These are phyloP conservation scores for Rhodamnia rubescens DNA, from an alignment of 345 rosid genomes.

Conservation along the genomic window DNA sequence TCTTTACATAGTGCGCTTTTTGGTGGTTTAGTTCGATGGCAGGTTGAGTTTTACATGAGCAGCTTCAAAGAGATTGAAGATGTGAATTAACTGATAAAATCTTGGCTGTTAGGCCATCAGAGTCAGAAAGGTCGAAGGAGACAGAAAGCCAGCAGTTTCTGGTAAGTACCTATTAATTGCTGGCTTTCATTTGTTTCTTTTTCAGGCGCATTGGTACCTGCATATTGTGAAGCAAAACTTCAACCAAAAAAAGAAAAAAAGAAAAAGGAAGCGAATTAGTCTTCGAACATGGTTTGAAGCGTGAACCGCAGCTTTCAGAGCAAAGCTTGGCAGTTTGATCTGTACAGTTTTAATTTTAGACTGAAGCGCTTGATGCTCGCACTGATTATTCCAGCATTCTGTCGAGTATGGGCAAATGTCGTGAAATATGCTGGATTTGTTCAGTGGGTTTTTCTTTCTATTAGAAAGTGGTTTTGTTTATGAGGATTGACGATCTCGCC, in stretches of 20 bases:
- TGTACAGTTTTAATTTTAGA: background rate
- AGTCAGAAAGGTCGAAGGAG: background rate
- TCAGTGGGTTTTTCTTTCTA: background rate
- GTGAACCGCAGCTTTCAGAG: background rate
- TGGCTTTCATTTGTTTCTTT: conserved; percentile 42
- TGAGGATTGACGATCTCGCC: background rate
- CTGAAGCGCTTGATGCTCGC: background rate
- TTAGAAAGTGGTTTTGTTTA: background rate
- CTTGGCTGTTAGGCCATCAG: background rate
- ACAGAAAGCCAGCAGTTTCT: conserved; percentile 47
- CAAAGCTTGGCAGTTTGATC: background rate
- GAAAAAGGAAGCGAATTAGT: background rate
- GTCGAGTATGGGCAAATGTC: background rate
- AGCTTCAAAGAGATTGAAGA: conserved; percentile 4
- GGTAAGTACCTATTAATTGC: conserved; percentile 45
- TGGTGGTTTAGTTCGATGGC: conserved; percentile 3
- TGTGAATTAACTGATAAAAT: background rate
- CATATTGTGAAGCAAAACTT: background rate
- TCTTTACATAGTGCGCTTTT: conserved; percentile 18
- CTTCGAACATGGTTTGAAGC: background rate
- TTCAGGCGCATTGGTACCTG: conserved; percentile 25
- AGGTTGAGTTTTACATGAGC: conserved; percentile 27
- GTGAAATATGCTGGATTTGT: background rate
- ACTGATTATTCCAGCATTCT: background rate
- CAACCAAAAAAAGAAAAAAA: background rate